Evolutionary conservation across 768 basidiomycete genomes (phyloP).

Genomic region (Suillus variegatus): DNA sequence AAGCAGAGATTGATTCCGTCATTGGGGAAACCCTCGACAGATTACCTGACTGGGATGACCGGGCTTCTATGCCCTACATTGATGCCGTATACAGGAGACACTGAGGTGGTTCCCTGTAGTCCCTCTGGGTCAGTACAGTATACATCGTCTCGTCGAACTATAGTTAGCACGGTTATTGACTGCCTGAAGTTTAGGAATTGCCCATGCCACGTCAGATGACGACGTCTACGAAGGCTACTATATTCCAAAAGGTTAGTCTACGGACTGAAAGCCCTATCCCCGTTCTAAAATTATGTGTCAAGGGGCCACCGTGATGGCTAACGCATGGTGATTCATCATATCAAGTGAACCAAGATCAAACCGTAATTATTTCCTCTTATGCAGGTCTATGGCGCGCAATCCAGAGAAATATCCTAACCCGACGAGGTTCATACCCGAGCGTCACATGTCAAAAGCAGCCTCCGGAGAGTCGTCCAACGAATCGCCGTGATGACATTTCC

Average conservation of each 20-base stretch:
- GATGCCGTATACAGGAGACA: slow-evolving; percentile 22
- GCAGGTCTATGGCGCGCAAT: slow-evolving; percentile 38
- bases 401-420: slow-evolving; percentile 39
- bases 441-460: slow-evolving; percentile 24
- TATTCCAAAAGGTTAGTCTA: slow-evolving; percentile 41
- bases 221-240: slow-evolving; percentile 46
- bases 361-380: not conserved
- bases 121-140: slow-evolving; percentile 15
- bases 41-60: slow-evolving; percentile 23
- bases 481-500: slow-evolving; percentile 15
- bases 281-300: not conserved
- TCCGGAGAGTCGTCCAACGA: not conserved
- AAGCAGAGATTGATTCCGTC: slow-evolving; percentile 20
- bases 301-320: slow-evolving; percentile 24
- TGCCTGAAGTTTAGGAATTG: slow-evolving; percentile 23
- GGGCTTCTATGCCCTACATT: slow-evolving; percentile 21
- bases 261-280: not conserved
- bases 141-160: too few species aligned
- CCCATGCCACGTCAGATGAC: slow-evolving; percentile 37
- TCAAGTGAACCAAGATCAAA: not conserved
- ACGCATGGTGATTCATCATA: slow-evolving; percentile 18
- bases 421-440: slow-evolving; percentile 38
- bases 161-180: not conserved
- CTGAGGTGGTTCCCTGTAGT: slow-evolving; percentile 25
- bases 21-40: slow-evolving; percentile 21